Percentiles rank a stretch among this genome's conserved stretches.
Evolutionary conservation across 1,139 yeast genomes (phyloP).

Genomic region (Sugiyamaella grinbergsii): DNA sequence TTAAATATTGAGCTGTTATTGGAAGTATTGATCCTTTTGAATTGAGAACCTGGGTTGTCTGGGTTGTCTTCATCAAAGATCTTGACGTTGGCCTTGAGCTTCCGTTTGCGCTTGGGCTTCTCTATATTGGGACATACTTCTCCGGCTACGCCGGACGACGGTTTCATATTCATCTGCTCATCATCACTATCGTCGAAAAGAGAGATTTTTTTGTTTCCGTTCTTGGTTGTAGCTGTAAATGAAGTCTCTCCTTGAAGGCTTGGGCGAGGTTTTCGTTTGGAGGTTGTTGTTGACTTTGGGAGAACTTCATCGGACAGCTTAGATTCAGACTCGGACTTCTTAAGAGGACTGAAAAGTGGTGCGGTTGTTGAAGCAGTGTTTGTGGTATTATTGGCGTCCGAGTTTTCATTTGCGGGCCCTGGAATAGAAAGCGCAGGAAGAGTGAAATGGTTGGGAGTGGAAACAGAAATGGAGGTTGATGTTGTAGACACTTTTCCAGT

Average conservation of each 20-base stretch:
- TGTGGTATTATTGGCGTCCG: background rate
- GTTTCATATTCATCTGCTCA: constrained; percentile 9
- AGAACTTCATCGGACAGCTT: background rate
- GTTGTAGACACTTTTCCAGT: too few relatives aligned
- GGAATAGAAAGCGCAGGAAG: constrained; percentile 7
- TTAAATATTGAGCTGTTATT: constrained; percentile 13
- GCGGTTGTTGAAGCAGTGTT: background rate
- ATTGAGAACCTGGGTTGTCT: constrained; percentile 30
- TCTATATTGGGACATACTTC: constrained; percentile 5
- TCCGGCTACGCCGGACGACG: constrained; percentile 7
- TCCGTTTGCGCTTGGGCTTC: constrained; percentile 25
- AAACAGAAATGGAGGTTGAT: background rate
- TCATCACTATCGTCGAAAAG: constrained; percentile 30
- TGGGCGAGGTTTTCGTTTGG: constrained; percentile 20
- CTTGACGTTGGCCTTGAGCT: constrained; percentile 25
- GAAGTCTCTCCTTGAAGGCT: constrained; percentile 20
- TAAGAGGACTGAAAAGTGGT: background rate
- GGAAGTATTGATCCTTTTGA: constrained; percentile 26
- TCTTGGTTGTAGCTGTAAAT: constrained; percentile 25
- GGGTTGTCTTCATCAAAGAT: constrained; percentile 30
- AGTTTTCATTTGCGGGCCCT: background rate
- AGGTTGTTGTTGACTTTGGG: background rate
- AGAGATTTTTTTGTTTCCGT: constrained; percentile 27
- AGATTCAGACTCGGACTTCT: background rate
- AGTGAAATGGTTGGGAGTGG: background rate